Base-by-base conservation (phyloP, 2,329 filamentous ascomycete genomes). In the Myriosclerotinia duriaeana region DNA sequence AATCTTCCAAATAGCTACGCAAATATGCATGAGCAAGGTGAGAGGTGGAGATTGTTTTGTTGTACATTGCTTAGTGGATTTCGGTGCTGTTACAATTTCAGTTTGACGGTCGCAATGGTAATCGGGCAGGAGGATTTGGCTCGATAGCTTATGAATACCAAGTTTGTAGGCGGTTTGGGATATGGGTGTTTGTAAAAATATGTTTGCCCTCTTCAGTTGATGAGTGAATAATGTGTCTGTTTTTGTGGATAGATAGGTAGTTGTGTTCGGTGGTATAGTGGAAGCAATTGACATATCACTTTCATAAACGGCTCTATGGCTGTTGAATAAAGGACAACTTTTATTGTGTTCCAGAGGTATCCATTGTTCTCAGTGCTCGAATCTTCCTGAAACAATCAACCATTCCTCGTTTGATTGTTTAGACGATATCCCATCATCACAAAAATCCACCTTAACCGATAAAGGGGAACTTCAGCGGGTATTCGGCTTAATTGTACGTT, bases 11-110 rank as follows among this genome's bases (percentile, higher is more conserved):
- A 52, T 56, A 74, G 72, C 64, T 74, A 26, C 72, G 72, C 42
- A 74, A 73, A 69, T 74, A 74, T 66, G 69, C 71, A 64, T 72
- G 61, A 73, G 14, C 48, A 55, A 55, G n/a, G 9, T 55, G 12
- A 15, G 12, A 17, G 40, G n/a, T 20, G n/a, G 26, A 50, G 30
- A 58, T 63, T 8, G 11, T 17, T 20, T 42, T 53, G 46, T 44
- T 66, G 64, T 66, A 66, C 22, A 66, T 54, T 60, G 61, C 17
- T 26, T 61, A n/a, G 14, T 50, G 26, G n/a, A 50, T 26, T 26
- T 52, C 9, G 58, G 44, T 50, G 34, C n/a, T 26, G 58, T 50
- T 61, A 38, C 30, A 22, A 5, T 50, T 61, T 50, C 44, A 61
- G 30, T 61, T 50, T 50, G 30, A 50, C 8, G n/a, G 26, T 12